Base-by-base conservation (phyloP, 768 basidiomycete genomes). In the Panus rudis region DNA sequence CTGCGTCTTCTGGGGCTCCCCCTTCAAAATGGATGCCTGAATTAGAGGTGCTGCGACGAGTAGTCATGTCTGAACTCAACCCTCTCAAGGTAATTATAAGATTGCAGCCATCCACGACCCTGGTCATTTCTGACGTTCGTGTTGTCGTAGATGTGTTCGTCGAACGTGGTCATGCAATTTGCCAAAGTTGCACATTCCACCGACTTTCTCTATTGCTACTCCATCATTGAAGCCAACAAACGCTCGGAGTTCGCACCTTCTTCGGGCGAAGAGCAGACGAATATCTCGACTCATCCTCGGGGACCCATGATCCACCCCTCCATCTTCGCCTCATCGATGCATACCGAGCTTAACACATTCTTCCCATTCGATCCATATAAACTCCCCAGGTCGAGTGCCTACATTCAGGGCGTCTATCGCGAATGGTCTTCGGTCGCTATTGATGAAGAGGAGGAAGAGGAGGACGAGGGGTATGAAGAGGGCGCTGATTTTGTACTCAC, bases 311-410 rank as follows among this genome's bases (percentile, higher is more conserved):
- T 48, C 22, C 17, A 48, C 24, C 37, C 51, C 16, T 7, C 33
- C 10, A 14, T 35, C 7, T 35, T 35, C 33, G 21, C 33, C 16
- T 65, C 59, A 39, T 63, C 64, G 37, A 53, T 70, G 46, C 76
- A 76, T 39, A 69, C 75, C 7, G 91, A 93, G 47, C 71, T 98
- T 43, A 92, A 91, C 57, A 80, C 83, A 10, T 98, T 97, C 69
- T 99, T 99, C 70, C 96, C 96, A 0, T 99, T 99, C 59, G 96
- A 99, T 62, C 96, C 96, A 2, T 98, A 91, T 68, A 86, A 82
- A 46, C 78, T 99, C 4, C 85, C 90, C 0, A 73, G 79, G 45
- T 92, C 90, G 27, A 70, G 75, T 23, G 61, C 63, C 17, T 96
- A 81, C 55, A 85, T 99, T 42, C 80, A 89, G 41, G 71, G 70